Percentiles rank a stretch among this genome's conserved stretches.
Evolutionary conservation across 345 rosid genomes (phyloP).

Genomic region (Hevea brasiliensis): DNA sequence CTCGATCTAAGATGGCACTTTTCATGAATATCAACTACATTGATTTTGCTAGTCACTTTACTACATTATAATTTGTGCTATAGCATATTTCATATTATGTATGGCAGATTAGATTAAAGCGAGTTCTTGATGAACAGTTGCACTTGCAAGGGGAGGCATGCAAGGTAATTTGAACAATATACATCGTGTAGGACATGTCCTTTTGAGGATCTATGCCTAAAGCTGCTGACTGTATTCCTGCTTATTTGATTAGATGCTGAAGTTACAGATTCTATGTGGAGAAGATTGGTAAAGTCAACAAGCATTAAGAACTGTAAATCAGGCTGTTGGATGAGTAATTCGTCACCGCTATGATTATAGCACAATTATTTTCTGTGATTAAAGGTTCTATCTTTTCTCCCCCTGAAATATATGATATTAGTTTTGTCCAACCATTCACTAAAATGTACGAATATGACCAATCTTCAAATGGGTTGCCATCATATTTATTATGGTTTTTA

Average conservation of each 20-base stretch:
- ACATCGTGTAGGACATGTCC: slow-evolving; percentile 19
- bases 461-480: slow-evolving; percentile 11
- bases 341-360: slow-evolving; percentile 95
- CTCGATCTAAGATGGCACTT: neutral
- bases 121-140: slow-evolving; percentile 69
- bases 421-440: slow-evolving; percentile 1
- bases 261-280: slow-evolving; percentile 56
- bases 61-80: neutral
- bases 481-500: neutral
- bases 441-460: neutral
- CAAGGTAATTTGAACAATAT: slow-evolving; percentile 42
- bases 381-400: slow-evolving; percentile 49
- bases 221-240: neutral
- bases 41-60: no score
- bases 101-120: slow-evolving; percentile 79
- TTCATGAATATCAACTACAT: neutral
- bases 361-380: slow-evolving; percentile 87
- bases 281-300: slow-evolving; percentile 89
- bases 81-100: neutral
- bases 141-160: slow-evolving; percentile 36
- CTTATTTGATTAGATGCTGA: slow-evolving; percentile 27
- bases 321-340: slow-evolving; percentile 95
- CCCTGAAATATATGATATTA: neutral
- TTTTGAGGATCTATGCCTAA: slow-evolving; percentile 17
- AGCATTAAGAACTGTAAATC: slow-evolving; percentile 93